Percentiles rank a stretch among this genome's conserved stretches.
Conservation (phyloP, 768 basidiomycete genomes). For the Rhizopogon roseolus region DNA sequence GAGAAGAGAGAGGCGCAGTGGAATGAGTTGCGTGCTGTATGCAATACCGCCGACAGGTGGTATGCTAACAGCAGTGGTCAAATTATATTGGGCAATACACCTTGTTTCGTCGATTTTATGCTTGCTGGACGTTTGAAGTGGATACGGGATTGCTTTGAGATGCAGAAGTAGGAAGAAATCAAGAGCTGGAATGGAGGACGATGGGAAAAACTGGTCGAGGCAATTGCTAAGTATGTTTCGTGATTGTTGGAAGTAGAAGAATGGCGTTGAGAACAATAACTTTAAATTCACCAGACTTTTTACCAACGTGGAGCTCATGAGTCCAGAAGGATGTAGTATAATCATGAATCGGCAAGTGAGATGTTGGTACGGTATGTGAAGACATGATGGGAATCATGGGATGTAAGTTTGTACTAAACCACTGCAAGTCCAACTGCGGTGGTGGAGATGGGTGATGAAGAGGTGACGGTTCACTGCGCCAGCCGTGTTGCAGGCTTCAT, state of each 20-base stretch:
- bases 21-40: conserved; percentile 29
- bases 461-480: conserved; percentile 28
- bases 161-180: conserved; percentile 7
- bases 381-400: neutral
- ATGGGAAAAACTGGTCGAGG: conserved; percentile 10
- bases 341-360: conserved; percentile 1
- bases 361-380: conserved; percentile 19
- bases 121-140: conserved; percentile 16
- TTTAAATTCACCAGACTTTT: neutral
- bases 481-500: conserved; percentile 45
- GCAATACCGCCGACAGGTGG: conserved; percentile 17
- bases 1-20: conserved; percentile 29
- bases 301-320: no score
- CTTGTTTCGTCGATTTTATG: conserved; percentile 15
- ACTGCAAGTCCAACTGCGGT: neutral
- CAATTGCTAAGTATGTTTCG: conserved; percentile 10
- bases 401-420: neutral
- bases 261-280: no score
- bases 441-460: conserved; percentile 25
- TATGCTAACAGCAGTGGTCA: conserved; percentile 4
- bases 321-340: neutral
- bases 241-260: conserved; percentile 5
- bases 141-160: conserved; percentile 3
- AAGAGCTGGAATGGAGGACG: conserved; percentile 8
- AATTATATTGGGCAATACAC: conserved; percentile 12